Percentiles rank a stretch among this genome's conserved stretches.
These are phyloP conservation scores for Peterozyma xylosa DNA, from an alignment of 805 yeast genomes.

Conservation along the genomic window DNA sequence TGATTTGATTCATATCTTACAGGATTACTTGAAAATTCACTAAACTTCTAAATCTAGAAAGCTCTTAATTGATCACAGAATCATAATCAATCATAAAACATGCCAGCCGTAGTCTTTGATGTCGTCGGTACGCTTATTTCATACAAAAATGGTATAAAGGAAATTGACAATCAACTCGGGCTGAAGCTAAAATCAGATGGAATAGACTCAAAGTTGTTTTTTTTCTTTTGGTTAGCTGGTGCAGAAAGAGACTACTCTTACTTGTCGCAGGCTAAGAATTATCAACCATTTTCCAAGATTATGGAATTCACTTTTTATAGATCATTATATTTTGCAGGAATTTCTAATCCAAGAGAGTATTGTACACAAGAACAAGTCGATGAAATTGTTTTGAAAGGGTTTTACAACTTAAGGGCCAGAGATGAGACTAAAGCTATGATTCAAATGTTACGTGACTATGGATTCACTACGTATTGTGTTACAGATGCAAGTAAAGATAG, in stretches of 20 bases:
- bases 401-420: conserved; percentile 18
- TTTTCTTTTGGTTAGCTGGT: conserved; percentile 10
- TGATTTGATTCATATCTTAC: no score
- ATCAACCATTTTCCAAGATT: conserved; percentile 18
- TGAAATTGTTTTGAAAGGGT: conserved; percentile 15
- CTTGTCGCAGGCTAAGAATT: conserved; percentile 11
- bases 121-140: conserved; percentile 21
- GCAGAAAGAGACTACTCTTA: conserved; percentile 12
- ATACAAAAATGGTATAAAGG: conserved; percentile 16
- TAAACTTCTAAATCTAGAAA: no score
- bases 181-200: conserved; percentile 15
- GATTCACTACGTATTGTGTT: conserved; percentile 22
- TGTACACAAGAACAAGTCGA: conserved; percentile 19
- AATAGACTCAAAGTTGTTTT: conserved; percentile 13
- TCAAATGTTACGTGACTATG: conserved; percentile 19
- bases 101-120: conserved; percentile 22
- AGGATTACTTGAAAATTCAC: no score
- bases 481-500: conserved; percentile 22
- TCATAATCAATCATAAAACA: conserved; percentile 2
- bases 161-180: conserved; percentile 15
- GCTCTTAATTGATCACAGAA: no score
- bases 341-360: conserved; percentile 18
- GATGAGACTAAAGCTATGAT: conserved; percentile 21
- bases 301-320: conserved; percentile 20
- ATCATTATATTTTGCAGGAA: conserved; percentile 18